These are phyloP conservation scores for Chaetomium globosum DNA, from an alignment of 2,329 filamentous ascomycete genomes.

Conservation along the genomic window DNA sequence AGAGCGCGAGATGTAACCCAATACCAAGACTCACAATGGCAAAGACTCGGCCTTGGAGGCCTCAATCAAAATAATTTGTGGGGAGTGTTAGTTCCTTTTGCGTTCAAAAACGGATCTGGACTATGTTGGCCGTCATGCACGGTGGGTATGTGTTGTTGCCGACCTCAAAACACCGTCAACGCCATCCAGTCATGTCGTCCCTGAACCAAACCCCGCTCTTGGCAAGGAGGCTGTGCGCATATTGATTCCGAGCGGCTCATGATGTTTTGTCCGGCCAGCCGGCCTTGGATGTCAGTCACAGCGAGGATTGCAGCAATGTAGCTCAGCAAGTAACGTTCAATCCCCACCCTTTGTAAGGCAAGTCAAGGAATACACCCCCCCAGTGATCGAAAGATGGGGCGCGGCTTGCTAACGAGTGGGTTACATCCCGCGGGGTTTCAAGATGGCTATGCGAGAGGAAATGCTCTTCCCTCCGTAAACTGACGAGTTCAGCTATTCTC, in stretches of 20 bases:
- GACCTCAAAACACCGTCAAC: not conserved
- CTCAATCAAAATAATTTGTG: not conserved
- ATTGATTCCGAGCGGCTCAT: not conserved
- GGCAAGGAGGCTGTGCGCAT: slow-evolving; percentile 1
- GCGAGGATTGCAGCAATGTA: not conserved
- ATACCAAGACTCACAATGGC: not conserved
- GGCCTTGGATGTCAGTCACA: too few relatives aligned
- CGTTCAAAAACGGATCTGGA: not conserved
- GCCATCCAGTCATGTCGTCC: not conserved
- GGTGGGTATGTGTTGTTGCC: not conserved
- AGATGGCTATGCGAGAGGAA: not conserved
- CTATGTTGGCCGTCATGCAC: not conserved
- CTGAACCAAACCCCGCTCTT: slow-evolving; percentile 1
- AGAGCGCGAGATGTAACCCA: not conserved
- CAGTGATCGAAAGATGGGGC: not conserved
- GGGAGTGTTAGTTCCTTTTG: not conserved
- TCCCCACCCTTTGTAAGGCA: not conserved
- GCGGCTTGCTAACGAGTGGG: not conserved
- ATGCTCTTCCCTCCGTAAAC: not conserved
- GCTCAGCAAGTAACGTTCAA: not conserved
- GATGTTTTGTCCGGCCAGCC: too few relatives aligned
- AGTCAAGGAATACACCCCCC: not conserved
- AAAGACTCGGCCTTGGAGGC: not conserved
- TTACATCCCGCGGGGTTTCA: not conserved
- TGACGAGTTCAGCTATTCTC: too few relatives aligned